These are phyloP conservation scores for Sclerotinia subarctica DNA, from an alignment of 2,329 filamentous ascomycete genomes.

Conservation along the genomic window DNA sequence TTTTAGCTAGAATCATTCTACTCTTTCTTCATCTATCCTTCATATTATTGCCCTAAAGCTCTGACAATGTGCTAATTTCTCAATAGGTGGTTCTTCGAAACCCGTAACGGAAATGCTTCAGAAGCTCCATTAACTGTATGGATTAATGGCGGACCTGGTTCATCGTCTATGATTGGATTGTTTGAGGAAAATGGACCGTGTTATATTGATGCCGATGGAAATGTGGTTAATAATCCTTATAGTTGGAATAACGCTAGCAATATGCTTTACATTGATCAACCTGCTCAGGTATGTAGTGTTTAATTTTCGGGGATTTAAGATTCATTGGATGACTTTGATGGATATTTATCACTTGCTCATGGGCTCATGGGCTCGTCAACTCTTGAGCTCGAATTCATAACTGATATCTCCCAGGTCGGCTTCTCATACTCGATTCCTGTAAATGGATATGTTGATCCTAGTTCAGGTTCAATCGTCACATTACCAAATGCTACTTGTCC, in stretches of 20 bases:
- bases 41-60: too few species aligned
- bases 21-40: background rate
- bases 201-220: slow-evolving; percentile 39
- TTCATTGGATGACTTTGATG: too few species aligned
- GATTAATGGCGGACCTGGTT: slow-evolving; percentile 65
- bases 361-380: background rate
- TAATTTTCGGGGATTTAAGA: background rate
- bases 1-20: background rate
- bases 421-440: slow-evolving; percentile 42
- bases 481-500: slow-evolving; percentile 49
- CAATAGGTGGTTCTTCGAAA: slow-evolving; percentile 44
- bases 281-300: slow-evolving; percentile 28
- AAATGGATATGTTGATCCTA: slow-evolving; percentile 25
- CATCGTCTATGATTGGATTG: slow-evolving; percentile 60
- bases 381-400: background rate
- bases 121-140: slow-evolving; percentile 55
- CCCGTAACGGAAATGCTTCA: slow-evolving; percentile 46
- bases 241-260: slow-evolving; percentile 60
- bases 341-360: too few species aligned
- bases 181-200: slow-evolving; percentile 58
- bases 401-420: slow-evolving; percentile 27
- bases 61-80: background rate
- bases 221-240: slow-evolving; percentile 47
- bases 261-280: slow-evolving; percentile 43
- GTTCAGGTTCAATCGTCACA: slow-evolving; percentile 39